Conservation (phyloP, 805 yeast genomes). For the Teunomyces kruisii region DNA sequence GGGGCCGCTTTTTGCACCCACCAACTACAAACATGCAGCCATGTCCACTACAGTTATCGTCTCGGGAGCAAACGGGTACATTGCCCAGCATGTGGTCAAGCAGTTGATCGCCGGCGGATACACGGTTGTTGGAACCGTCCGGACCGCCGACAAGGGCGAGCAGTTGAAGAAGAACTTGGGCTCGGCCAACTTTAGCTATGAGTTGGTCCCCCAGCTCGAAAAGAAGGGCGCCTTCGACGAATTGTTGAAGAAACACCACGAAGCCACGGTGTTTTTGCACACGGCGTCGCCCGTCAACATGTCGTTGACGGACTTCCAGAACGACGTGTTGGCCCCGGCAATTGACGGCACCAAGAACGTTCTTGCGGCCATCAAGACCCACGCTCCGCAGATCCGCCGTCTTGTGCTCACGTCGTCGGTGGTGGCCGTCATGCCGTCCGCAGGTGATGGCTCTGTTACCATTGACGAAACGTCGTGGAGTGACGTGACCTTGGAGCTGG, state of each 20-base stretch:
- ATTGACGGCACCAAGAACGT: constrained; percentile 27
- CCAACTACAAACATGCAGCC: no score
- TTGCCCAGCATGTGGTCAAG: constrained; percentile 27
- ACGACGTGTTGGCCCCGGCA: constrained; percentile 26
- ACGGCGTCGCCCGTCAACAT: constrained; percentile 34
- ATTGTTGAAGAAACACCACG: constrained; percentile 24
- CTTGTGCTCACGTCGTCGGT: constrained; percentile 56
- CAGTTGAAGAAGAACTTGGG: constrained; percentile 6
- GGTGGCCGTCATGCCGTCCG: constrained; percentile 30
- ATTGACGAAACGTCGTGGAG: constrained; percentile 53
- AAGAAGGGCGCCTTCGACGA: constrained; percentile 26
- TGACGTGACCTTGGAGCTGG: constrained; percentile 50
- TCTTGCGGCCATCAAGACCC: constrained; percentile 13
- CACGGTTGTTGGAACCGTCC: constrained; percentile 25
- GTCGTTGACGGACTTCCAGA: constrained; percentile 15
- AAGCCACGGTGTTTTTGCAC: constrained; percentile 26
- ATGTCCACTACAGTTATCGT: constrained; percentile 18
- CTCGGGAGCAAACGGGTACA: constrained; percentile 35
- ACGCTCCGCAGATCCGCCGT: constrained; percentile 42
- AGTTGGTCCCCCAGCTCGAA: constrained; percentile 21
- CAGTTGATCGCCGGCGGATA: constrained; percentile 20
- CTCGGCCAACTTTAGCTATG: constrained; percentile 19
- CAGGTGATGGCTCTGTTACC: constrained; percentile 30
- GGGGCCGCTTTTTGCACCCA: no score
- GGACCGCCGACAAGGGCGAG: constrained; percentile 23